Conservation (phyloP, 331 rosid genomes). For the Cucumis variabilis region DNA sequence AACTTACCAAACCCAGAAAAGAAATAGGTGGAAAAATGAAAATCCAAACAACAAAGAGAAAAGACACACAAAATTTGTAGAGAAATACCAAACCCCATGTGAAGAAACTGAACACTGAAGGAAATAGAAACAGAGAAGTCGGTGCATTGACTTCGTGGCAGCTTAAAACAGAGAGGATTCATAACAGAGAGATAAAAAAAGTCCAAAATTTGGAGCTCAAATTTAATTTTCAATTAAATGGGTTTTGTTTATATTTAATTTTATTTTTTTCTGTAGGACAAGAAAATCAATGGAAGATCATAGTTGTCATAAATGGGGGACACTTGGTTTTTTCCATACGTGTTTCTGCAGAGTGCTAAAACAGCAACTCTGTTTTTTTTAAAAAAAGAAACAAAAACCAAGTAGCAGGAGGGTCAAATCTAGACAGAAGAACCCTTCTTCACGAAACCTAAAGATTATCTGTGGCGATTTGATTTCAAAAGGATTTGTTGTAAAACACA, state of each 20-base stretch:
- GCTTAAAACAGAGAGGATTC: conserved; percentile 31
- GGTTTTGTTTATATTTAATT: not conserved
- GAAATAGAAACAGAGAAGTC: conserved; percentile 35
- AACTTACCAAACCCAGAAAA: conserved; percentile 21
- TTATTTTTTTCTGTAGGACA: not conserved
- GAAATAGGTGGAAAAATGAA: not conserved
- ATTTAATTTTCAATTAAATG: not conserved
- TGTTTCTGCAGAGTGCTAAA: conserved; percentile 16
- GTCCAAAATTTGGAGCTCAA: conserved; percentile 24
- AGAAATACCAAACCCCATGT: conserved; percentile 35
- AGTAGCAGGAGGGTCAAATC: not conserved
- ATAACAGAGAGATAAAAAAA: conserved; percentile 18
- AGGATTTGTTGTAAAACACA: not conserved
- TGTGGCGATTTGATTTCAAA: not conserved
- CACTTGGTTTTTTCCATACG: conserved; percentile 2
- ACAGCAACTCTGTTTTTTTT: conserved; percentile 14
- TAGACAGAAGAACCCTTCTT: not conserved
- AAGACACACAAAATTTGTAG: conserved; percentile 30
- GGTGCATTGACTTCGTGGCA: conserved; percentile 66
- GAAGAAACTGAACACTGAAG: conserved; percentile 57
- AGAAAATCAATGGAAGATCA: conserved; percentile 28
- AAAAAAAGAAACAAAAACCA: conserved; percentile 19
- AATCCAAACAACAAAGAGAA: not conserved
- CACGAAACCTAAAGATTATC: not conserved
- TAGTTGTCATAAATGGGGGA: conserved; percentile 32